phyloP scores from a whole-genome alignment of 2,329 filamentous ascomycete species.

The Paecilomyces dactylethromorphus region DNA sequence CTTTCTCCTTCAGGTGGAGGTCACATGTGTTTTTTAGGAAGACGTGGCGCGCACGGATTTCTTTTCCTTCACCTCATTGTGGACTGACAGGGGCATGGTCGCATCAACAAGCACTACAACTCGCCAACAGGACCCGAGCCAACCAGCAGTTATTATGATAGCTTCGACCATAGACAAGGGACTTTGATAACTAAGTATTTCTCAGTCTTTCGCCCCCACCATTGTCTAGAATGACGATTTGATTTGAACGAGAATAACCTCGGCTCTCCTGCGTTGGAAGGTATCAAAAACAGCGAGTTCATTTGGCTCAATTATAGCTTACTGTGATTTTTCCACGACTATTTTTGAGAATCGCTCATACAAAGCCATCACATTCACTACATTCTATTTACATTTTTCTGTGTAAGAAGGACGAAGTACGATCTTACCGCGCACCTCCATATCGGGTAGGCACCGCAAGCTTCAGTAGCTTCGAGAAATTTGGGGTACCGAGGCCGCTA shows the following conservation, averaged over 20 bases:
- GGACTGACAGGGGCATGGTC: too few species aligned
- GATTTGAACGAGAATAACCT: background rate
- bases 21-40: background rate
- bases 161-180: too few species aligned
- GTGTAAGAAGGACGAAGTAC: background rate
- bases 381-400: background rate
- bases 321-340: background rate
- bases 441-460: constrained; percentile 4
- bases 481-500: constrained; percentile 35
- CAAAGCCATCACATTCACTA: background rate
- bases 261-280: background rate
- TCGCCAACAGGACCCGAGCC: too few species aligned
- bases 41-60: background rate
- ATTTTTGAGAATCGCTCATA: background rate
- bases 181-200: too few species aligned
- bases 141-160: too few species aligned
- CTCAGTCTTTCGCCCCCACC: too few species aligned
- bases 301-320: background rate
- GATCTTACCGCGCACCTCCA: background rate
- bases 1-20: background rate
- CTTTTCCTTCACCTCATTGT: background rate
- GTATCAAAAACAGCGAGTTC: background rate
- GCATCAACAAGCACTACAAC: too few species aligned
- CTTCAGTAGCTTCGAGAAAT: constrained; percentile 19
- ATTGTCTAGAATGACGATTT: too few species aligned